Conservation (phyloP, 1,284 basidiomycete species). For the Boletus smithii region DNA sequence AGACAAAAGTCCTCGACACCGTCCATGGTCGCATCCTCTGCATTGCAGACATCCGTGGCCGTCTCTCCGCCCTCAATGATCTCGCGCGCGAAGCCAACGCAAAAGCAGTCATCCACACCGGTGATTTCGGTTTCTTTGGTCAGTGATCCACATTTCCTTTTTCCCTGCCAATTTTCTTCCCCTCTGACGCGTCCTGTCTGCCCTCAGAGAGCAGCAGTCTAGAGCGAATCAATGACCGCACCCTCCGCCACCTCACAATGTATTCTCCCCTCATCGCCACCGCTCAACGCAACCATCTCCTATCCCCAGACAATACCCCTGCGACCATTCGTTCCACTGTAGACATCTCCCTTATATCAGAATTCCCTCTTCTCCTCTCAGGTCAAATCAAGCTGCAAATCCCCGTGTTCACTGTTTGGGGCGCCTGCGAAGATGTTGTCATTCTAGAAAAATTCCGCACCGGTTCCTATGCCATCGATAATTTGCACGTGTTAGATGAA, state of each 20-base stretch:
- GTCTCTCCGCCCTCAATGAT: slow-evolving; percentile 84
- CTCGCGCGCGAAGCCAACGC: slow-evolving; percentile 87
- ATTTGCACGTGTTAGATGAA: slow-evolving; percentile 91
- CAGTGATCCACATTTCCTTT: slow-evolving; percentile 25
- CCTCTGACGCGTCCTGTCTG: slow-evolving; percentile 19
- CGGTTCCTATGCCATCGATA: slow-evolving; percentile 78
- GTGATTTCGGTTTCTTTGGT: slow-evolving; percentile 99
- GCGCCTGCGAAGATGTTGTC: slow-evolving; percentile 94
- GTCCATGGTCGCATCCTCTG: slow-evolving; percentile 88
- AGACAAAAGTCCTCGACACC: slow-evolving; percentile 72
- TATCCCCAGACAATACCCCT: slow-evolving; percentile 62
- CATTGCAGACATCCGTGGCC: slow-evolving; percentile 92
- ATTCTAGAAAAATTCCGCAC: slow-evolving; percentile 91
- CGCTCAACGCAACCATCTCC: slow-evolving; percentile 77
- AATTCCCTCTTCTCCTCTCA: slow-evolving; percentile 89
- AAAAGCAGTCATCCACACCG: slow-evolving; percentile 95
- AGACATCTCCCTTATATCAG: slow-evolving; percentile 77
- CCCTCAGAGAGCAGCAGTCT: slow-evolving; percentile 71
- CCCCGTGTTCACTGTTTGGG: slow-evolving; percentile 96
- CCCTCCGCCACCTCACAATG: slow-evolving; percentile 92
- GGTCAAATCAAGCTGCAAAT: slow-evolving; percentile 86
- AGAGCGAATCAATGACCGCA: slow-evolving; percentile 89
- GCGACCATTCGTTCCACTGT: slow-evolving; percentile 62
- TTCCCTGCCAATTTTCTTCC: slow-evolving; percentile 2
- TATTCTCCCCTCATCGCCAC: slow-evolving; percentile 95